Evolutionary conservation across 371 early-diverging fungal genomes (phyloP).

Genomic region (Mortierella sp.): DNA sequence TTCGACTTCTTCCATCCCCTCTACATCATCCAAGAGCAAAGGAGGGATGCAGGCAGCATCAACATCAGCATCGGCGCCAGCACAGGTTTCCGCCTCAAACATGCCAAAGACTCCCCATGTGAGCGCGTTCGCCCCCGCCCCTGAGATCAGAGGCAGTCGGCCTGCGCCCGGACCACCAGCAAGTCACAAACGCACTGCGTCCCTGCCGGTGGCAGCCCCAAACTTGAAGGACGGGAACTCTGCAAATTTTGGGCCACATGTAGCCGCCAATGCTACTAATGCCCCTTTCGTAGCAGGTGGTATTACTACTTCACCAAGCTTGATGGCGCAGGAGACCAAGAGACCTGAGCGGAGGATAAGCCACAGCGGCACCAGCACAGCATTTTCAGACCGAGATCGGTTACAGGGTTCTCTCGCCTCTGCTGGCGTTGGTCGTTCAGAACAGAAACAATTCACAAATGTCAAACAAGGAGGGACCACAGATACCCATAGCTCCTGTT

Average conservation of each 20-base stretch:
- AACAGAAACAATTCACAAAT: background rate
- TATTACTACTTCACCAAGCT: background rate
- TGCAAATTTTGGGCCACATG: background rate
- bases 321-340: no score
- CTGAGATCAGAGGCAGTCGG: constrained; percentile 29
- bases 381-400: background rate
- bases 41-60: background rate
- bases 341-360: background rate
- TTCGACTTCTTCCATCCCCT: constrained; percentile 16
- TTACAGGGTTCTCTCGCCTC: background rate
- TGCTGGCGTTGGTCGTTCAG: background rate
- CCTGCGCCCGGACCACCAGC: constrained; percentile 9
- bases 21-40: constrained; percentile 8
- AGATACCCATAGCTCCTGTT: no score
- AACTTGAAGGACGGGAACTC: background rate
- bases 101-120: background rate
- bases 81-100: background rate
- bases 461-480: background rate
- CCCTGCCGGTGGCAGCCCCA: constrained; percentile 31
- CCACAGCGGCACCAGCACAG: background rate
- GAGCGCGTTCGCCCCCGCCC: background rate
- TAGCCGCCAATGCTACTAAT: background rate
- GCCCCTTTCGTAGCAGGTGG: background rate
- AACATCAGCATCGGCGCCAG: background rate
- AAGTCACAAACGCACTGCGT: constrained; percentile 44